A percentile compares a stretch with the other conserved stretches of the same genome.
Evolutionary conservation across 768 basidiomycete species (phyloP).

Genomic region (Suillus placidus): DNA sequence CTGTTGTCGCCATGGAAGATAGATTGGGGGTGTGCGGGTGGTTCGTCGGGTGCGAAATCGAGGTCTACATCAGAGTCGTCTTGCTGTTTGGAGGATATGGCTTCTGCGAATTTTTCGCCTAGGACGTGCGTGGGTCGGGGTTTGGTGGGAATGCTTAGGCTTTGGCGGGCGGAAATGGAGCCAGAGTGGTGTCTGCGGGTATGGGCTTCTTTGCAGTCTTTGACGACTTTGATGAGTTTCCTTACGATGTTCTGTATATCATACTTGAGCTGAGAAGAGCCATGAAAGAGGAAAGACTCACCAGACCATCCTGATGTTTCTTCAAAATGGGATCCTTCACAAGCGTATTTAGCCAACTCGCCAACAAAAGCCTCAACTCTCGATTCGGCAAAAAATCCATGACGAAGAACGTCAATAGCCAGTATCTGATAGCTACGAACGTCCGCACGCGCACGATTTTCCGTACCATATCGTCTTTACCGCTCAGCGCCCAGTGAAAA

Average conservation of each 20-base stretch:
- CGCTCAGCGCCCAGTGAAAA: slow-evolving; percentile 82
- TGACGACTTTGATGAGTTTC: slow-evolving; percentile 80
- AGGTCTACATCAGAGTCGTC: slow-evolving; percentile 77
- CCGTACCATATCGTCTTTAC: slow-evolving; percentile 67
- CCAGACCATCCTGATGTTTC: slow-evolving; percentile 69
- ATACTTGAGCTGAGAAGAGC: slow-evolving; percentile 13
- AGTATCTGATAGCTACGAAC: slow-evolving; percentile 87
- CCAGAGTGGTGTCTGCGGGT: slow-evolving; percentile 40
- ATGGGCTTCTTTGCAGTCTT: slow-evolving; percentile 77
- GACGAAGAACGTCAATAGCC: slow-evolving; percentile 88
- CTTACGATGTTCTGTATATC: slow-evolving; percentile 69
- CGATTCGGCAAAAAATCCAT: slow-evolving; percentile 86
- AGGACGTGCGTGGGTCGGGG: slow-evolving; percentile 49
- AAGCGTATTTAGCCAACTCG: slow-evolving; percentile 82
- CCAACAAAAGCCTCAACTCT: slow-evolving; percentile 70
- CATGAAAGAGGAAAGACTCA: slow-evolving; percentile 40
- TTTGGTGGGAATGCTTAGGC: slow-evolving; percentile 27
- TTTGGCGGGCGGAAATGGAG: slow-evolving; percentile 34
- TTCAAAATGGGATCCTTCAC: slow-evolving; percentile 70
- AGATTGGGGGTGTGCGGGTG: slow-evolving; percentile 26
- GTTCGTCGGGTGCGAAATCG: slow-evolving; percentile 65
- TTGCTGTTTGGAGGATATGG: slow-evolving; percentile 42
- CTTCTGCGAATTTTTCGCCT: slow-evolving; percentile 70
- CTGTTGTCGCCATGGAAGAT: slow-evolving; percentile 47
- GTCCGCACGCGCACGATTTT: slow-evolving; percentile 86